A percentile compares a stretch with the other conserved stretches of the same genome.
Conservation (phyloP, 768 basidiomycete species). For the Boletus coccyginus region DNA sequence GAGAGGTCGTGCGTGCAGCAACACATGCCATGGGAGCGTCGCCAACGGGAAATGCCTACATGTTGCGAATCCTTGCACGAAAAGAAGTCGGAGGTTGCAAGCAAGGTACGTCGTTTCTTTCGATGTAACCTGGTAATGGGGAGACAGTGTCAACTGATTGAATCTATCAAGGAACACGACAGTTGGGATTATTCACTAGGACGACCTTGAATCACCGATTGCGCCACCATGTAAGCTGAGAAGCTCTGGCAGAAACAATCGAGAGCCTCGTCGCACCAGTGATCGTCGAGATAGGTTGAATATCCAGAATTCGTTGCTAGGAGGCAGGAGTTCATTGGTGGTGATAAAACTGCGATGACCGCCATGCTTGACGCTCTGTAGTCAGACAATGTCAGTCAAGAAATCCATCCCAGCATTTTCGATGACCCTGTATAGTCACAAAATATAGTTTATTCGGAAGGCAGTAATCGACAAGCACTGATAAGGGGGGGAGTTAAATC, state of each 20-base stretch:
- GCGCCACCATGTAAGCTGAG: too few relatives aligned
- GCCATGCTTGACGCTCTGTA: background rate
- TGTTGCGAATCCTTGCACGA: background rate
- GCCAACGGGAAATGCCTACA: too few relatives aligned
- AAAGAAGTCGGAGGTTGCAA: too few relatives aligned
- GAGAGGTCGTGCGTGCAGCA: background rate
- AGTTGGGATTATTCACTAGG: background rate
- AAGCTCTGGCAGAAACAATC: background rate
- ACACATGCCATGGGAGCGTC: background rate
- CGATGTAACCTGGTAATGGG: too few relatives aligned
- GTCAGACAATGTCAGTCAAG: background rate
- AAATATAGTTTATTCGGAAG: slow-evolving; percentile 17
- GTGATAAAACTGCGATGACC: background rate
- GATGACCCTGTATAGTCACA: slow-evolving; percentile 5
- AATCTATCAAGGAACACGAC: background rate
- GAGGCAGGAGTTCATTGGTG: background rate
- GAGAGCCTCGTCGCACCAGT: background rate
- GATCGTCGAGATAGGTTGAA: background rate
- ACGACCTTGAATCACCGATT: background rate
- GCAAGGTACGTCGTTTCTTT: too few relatives aligned
- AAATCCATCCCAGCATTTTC: background rate
- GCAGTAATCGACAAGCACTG: slow-evolving; percentile 21
- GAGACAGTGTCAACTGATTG: background rate
- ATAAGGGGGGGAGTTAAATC: slow-evolving; percentile 4
- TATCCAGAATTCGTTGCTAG: background rate